Percentiles rank a stretch among this genome's conserved stretches.
Conservation (phyloP, 768 basidiomycete species). For the Paxillus involutus region DNA sequence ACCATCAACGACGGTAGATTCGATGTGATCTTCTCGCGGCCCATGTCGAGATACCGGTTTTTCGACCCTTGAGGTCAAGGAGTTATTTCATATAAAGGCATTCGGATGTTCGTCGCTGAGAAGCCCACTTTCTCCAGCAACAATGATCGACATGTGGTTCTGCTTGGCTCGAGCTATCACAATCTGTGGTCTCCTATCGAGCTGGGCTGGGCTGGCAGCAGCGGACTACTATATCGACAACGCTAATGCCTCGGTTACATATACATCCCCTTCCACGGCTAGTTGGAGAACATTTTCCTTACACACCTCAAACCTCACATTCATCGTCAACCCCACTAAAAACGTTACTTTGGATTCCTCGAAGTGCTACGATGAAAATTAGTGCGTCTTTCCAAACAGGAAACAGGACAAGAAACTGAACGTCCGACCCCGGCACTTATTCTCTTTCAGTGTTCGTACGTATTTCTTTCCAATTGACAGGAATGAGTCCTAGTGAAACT, state of each 20-base stretch:
- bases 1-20: too few relatives aligned
- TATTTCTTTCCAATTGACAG: background rate
- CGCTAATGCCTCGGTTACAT: background rate
- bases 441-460: background rate
- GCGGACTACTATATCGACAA: constrained; percentile 2
- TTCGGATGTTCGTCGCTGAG: too few relatives aligned
- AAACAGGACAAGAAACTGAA: background rate
- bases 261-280: background rate
- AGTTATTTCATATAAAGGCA: too few relatives aligned
- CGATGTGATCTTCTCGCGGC: too few relatives aligned
- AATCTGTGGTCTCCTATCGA: background rate
- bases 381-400: background rate
- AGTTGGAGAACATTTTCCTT: background rate
- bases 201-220: background rate
- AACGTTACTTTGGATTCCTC: background rate
- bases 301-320: background rate
- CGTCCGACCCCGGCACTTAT: background rate
- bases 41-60: too few relatives aligned
- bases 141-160: background rate
- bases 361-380: background rate
- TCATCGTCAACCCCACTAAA: background rate
- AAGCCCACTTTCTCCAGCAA: too few relatives aligned
- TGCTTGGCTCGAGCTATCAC: background rate
- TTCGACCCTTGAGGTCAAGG: too few relatives aligned
- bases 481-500: background rate